A percentile compares a stretch with the other conserved stretches of the same genome.
phyloP scores from a whole-genome alignment of 805 yeast species.

The Debaryomyces hansenii region DNA sequence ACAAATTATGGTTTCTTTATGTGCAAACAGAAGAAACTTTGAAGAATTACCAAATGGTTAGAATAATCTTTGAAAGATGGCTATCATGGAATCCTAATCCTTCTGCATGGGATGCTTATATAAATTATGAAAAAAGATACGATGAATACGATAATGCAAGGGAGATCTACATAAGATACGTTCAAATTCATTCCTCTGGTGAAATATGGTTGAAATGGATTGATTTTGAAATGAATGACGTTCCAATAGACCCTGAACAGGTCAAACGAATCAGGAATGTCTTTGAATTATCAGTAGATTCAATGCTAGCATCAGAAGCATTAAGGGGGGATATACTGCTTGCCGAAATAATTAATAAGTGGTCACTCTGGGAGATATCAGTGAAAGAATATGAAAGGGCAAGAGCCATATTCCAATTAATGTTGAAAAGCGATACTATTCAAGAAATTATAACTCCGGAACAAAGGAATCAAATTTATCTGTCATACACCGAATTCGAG shows the following conservation, averaged over 20 bases:
- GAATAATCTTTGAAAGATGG: conserved; percentile 79
- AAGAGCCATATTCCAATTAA: conserved; percentile 53
- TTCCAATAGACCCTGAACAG: conserved; percentile 12
- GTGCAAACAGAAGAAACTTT: conserved; percentile 80
- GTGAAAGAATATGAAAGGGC: conserved; percentile 64
- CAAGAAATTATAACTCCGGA: conserved; percentile 25
- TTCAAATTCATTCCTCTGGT: conserved; percentile 28
- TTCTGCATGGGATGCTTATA: conserved; percentile 72
- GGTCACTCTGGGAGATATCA: conserved; percentile 73
- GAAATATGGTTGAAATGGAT: conserved; percentile 77
- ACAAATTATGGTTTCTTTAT: conserved; percentile 84
- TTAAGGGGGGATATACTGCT: conserved; percentile 19
- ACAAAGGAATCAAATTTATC: conserved; percentile 34
- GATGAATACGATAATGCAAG: conserved; percentile 57
- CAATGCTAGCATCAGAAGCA: conserved; percentile 27
- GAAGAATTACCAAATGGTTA: conserved; percentile 58
- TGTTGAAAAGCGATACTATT: conserved; percentile 32
- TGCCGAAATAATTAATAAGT: conserved; percentile 44
- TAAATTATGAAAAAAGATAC: conserved; percentile 71
- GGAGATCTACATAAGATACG: conserved; percentile 55
- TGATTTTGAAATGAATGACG: conserved; percentile 56
- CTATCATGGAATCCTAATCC: conserved; percentile 67
- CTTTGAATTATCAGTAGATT: conserved; percentile 66
- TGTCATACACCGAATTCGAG: conserved; percentile 54
- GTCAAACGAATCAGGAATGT: conserved; percentile 59